phyloP scores from a whole-genome alignment of 352 stramenopile species.

The Pythium sukuiense region DNA sequence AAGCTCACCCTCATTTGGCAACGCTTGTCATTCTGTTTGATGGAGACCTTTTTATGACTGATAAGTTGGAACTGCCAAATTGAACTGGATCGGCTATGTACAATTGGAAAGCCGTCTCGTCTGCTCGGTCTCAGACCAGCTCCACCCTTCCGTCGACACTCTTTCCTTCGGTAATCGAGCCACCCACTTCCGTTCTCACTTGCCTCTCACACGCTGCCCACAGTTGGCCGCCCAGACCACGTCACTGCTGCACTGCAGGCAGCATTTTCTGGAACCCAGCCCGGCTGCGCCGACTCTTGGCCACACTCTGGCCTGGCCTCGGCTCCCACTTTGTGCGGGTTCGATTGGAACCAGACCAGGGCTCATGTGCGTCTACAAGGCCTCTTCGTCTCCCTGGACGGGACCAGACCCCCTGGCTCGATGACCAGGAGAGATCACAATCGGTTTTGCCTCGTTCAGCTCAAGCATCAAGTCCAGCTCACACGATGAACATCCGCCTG shows the following conservation, averaged over 20 bases:
- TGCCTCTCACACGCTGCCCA: background rate
- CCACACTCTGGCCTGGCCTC: too few relatives aligned
- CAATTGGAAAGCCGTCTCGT: background rate
- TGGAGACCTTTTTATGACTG: background rate
- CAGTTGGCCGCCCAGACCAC: background rate
- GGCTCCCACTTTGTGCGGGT: too few relatives aligned
- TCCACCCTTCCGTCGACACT: background rate
- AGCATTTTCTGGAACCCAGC: too few relatives aligned
- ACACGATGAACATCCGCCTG: constrained; percentile 16
- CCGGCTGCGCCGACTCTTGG: too few relatives aligned
- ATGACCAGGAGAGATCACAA: background rate
- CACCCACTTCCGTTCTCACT: background rate
- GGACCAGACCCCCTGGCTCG: too few relatives aligned
- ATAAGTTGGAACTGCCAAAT: background rate
- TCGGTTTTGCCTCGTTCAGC: background rate
- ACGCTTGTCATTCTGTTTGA: background rate
- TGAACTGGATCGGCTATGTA: background rate
- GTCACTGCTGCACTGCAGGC: too few relatives aligned
- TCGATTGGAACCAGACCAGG: too few relatives aligned
- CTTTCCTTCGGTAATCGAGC: background rate
- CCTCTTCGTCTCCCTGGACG: too few relatives aligned
- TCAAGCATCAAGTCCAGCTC: constrained; percentile 3
- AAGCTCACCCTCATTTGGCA: background rate
- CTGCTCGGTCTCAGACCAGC: background rate
- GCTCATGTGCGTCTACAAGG: too few relatives aligned